Base-by-base conservation (phyloP, 108 stramenopile species). In the Mayamaea pseudoterrestris region DNA sequence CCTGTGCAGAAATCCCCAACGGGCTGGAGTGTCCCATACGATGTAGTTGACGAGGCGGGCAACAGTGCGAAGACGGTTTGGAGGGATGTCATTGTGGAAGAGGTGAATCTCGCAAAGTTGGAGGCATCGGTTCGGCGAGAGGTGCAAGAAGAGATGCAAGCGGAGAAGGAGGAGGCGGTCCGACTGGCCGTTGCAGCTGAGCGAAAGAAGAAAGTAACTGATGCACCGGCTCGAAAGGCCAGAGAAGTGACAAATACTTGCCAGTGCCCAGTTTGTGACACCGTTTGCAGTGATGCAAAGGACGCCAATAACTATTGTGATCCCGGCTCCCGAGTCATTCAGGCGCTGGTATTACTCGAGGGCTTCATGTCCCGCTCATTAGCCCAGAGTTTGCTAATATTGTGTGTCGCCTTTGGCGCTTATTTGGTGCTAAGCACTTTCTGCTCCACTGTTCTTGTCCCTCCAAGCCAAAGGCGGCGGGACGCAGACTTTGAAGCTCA, bases 1-100 rank as follows among this genome's bases (percentile, higher is more conserved):
- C 84, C 80, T 27, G 63, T 73, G 14, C 74, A 76, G 28, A 74
- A 69, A 53, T 69, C 72, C 11, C 34, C 39, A 21, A 51, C 68
- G 52, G 68, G 67, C 21, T 91, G 90, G 90, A 60, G 47, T n/a
- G 80, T 91, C 23, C 84, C 89, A 1, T 86, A 91, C 69, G 61
- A 91, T 48, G 90, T 91, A 11, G 66, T 63, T 41, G 90, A 91
- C 50, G 81, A 75, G 40, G 79, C 84, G 0, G 90, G 90, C 20
- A 91, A 91, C 53, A 55, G 56, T 44, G 84, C 90, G 2, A 41
- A 47, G 27, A 86, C 84, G 17, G 83, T 82, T 6, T 86, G 76
- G 68, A 66, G 90, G 5, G 72, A 76, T 45, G 60, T 91, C 18
- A 49, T 69, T 8, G 70, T 91, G n/a, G 74, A 86, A 53, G 90